These are phyloP conservation scores for Pichiaceae sp. DNA, from an alignment of 1,139 yeast species.

Conservation along the genomic window DNA sequence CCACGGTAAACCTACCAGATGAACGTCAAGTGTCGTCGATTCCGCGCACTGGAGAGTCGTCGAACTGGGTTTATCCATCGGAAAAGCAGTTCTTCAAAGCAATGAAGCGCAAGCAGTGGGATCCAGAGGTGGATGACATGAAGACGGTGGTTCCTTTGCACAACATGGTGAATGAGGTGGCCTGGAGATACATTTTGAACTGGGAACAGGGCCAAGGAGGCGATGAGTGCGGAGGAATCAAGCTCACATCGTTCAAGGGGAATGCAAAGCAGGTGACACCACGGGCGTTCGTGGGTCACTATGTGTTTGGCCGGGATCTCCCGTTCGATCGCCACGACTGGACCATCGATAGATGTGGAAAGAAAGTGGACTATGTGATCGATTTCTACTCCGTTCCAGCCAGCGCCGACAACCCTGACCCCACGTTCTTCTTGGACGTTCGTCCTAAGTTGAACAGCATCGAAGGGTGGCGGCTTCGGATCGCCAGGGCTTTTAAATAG, in stretches of 20 bases:
- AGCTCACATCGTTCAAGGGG: slow-evolving; percentile 81
- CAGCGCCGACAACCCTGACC: slow-evolving; percentile 40
- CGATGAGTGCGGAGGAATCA: slow-evolving; percentile 75
- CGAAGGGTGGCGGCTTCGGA: slow-evolving; percentile 72
- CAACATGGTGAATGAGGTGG: slow-evolving; percentile 86
- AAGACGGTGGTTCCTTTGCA: slow-evolving; percentile 87
- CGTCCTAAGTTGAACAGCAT: slow-evolving; percentile 78
- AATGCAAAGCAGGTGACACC: slow-evolving; percentile 83
- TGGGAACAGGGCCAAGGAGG: slow-evolving; percentile 72
- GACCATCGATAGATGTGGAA: slow-evolving; percentile 85
- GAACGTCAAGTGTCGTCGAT: slow-evolving; percentile 77
- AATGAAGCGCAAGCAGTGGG: slow-evolving; percentile 85
- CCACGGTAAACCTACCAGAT: slow-evolving; percentile 39
- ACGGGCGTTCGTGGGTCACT: slow-evolving; percentile 68
- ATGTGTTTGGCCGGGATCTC: slow-evolving; percentile 52
- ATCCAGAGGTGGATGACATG: slow-evolving; percentile 80
- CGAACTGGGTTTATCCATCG: slow-evolving; percentile 92
- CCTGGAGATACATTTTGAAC: slow-evolving; percentile 74
- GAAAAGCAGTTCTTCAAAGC: slow-evolving; percentile 93
- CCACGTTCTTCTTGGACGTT: slow-evolving; percentile 74
- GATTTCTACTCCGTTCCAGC: slow-evolving; percentile 63
- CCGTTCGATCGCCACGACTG: slow-evolving; percentile 98
- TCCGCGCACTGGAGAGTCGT: slow-evolving; percentile 59
- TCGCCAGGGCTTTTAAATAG: slow-evolving; percentile 37
- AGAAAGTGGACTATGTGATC: slow-evolving; percentile 77